Evolutionary conservation across 108 stramenopile species (phyloP).

Genomic region (Pelagomonas calceolata): DNA sequence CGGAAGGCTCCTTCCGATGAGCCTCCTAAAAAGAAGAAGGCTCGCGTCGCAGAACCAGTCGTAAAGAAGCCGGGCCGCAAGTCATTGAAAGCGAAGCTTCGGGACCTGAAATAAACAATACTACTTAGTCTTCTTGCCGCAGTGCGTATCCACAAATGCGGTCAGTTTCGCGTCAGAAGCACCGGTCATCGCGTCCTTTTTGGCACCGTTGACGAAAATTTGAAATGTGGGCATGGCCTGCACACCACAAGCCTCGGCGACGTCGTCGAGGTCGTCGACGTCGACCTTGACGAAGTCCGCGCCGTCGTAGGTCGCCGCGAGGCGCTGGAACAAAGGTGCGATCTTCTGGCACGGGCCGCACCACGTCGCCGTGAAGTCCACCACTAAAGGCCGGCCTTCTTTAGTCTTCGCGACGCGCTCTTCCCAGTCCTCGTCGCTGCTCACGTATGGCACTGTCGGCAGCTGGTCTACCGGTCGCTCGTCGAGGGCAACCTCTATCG

Average conservation of each 20-base stretch:
- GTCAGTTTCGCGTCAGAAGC: conserved; percentile 42
- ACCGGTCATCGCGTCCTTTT: conserved; percentile 61
- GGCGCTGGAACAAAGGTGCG: conserved; percentile 59
- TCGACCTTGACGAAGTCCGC: conserved; percentile 70
- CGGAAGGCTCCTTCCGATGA: too few relatives aligned
- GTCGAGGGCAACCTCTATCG: background rate
- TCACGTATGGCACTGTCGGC: background rate
- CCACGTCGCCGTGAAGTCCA: conserved; percentile 12
- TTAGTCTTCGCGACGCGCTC: background rate
- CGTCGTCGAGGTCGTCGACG: conserved; percentile 62
- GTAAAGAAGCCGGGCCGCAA: too few relatives aligned
- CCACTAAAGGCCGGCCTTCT: background rate
- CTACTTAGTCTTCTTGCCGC: too few relatives aligned
- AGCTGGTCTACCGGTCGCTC: background rate
- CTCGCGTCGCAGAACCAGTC: too few relatives aligned
- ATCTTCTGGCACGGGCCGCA: conserved; percentile 69
- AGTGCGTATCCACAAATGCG: background rate
- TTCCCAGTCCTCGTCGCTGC: background rate
- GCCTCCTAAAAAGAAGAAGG: background rate
- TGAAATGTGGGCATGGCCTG: conserved; percentile 83
- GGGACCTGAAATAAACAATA: too few relatives aligned
- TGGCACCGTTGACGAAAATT: conserved; percentile 59
- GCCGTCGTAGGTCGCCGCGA: conserved; percentile 48
- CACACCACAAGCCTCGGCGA: conserved; percentile 52
- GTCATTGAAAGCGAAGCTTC: too few relatives aligned